These are phyloP conservation scores for Aspergillus ustus DNA, from an alignment of 2,329 filamentous ascomycete species.

Conservation along the genomic window DNA sequence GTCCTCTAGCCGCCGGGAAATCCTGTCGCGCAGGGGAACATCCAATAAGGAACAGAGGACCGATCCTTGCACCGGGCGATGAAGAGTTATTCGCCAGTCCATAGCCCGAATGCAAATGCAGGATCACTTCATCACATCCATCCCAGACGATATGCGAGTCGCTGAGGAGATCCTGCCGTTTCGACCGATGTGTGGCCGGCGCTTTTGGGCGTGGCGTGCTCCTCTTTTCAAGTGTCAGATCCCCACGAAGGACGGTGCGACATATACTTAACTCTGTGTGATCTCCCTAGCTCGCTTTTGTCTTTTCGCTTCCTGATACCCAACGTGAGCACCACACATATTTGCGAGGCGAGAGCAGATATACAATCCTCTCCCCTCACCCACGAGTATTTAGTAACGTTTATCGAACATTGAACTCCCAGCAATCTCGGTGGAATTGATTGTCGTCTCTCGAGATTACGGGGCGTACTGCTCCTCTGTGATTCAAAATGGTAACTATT, in stretches of 20 bases:
- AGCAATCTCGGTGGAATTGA: too few relatives aligned
- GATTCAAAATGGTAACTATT: too few relatives aligned
- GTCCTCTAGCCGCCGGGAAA: conserved; percentile 23
- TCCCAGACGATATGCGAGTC: conserved; percentile 12
- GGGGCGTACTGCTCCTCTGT: too few relatives aligned
- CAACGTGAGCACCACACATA: too few relatives aligned
- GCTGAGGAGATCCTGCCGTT: conserved; percentile 8
- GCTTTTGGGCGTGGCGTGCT: conserved; percentile 19
- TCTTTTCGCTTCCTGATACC: neutral
- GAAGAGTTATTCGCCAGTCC: conserved; percentile 18
- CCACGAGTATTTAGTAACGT: too few relatives aligned
- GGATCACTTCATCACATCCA: conserved; percentile 25
- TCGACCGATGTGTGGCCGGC: conserved; percentile 9
- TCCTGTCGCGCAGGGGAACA: conserved; percentile 23
- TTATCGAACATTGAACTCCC: too few relatives aligned
- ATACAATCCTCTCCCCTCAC: too few relatives aligned
- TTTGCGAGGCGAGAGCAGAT: too few relatives aligned
- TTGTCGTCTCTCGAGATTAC: too few relatives aligned
- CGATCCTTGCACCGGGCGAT: too few relatives aligned
- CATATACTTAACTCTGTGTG: conserved; percentile 24
- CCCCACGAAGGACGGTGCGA: too few relatives aligned
- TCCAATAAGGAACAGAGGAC: too few relatives aligned
- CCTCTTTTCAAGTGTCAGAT: conserved; percentile 19
- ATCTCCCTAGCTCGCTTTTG: conserved; percentile 12
- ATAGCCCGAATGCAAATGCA: conserved; percentile 25